phyloP scores from a whole-genome alignment of 495 filamentous ascomycete genomes.

The Tuber borchii region DNA sequence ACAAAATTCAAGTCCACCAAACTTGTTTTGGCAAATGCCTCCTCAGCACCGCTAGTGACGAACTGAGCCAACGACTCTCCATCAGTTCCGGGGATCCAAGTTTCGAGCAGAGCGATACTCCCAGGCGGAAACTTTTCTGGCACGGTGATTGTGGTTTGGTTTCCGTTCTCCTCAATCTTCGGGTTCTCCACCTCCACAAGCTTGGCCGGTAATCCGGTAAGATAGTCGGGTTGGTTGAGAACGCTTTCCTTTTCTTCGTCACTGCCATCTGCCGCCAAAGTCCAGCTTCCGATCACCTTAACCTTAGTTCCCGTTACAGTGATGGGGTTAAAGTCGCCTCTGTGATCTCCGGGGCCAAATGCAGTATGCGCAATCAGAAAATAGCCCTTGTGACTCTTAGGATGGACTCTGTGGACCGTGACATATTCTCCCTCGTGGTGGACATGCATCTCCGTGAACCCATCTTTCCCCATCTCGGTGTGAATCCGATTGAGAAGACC shows the following conservation, averaged over 20 bases:
- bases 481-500: constrained; percentile 88
- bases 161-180: constrained; percentile 57
- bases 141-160: constrained; percentile 74
- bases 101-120: constrained; percentile 90
- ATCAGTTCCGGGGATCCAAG: constrained; percentile 72
- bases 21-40: constrained; percentile 65
- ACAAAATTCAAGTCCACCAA: constrained; percentile 85
- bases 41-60: constrained; percentile 71
- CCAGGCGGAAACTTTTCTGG: constrained; percentile 79
- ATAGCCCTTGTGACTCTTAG: constrained; percentile 79
- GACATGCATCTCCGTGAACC: constrained; percentile 90
- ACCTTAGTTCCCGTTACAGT: constrained; percentile 64
- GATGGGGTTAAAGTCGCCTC: constrained; percentile 67
- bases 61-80: constrained; percentile 55
- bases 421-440: constrained; percentile 94
- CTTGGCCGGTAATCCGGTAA: constrained; percentile 76
- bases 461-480: constrained; percentile 84
- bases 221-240: constrained; percentile 58
- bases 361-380: constrained; percentile 94
- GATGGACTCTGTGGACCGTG: constrained; percentile 91
- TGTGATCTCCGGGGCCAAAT: constrained; percentile 75
- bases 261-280: constrained; percentile 68
- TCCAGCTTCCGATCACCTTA: constrained; percentile 78
- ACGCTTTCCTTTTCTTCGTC: constrained; percentile 59
- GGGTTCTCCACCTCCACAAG: constrained; percentile 58